phyloP scores from a whole-genome alignment of 2,329 filamentous ascomycete genomes.

The Juglanconis oblonga region DNA sequence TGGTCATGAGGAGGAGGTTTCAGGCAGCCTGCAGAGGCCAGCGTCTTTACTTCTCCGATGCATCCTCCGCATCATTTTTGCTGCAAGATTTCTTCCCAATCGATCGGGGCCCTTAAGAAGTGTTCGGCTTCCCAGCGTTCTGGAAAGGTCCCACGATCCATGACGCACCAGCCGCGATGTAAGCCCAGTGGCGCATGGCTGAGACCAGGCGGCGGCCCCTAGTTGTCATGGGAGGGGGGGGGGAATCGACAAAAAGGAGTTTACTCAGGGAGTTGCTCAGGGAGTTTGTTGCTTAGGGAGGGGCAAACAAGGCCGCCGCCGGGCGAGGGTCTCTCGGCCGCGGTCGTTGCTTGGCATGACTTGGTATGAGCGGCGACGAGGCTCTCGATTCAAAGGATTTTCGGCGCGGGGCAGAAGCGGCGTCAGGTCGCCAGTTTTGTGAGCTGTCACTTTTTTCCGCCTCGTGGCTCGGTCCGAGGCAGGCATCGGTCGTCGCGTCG shows the following conservation, averaged over 20 bases:
- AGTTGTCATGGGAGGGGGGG: background rate
- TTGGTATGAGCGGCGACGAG: background rate
- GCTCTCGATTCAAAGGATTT: background rate
- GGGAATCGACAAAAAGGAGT: background rate
- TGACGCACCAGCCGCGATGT: background rate
- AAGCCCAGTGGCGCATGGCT: background rate
- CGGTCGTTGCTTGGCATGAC: too few relatives aligned
- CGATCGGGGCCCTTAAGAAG: too few relatives aligned
- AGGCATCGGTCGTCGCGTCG: background rate
- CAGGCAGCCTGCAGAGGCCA: background rate
- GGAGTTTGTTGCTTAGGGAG: too few relatives aligned
- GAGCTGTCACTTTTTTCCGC: conserved; percentile 9
- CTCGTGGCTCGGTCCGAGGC: background rate
- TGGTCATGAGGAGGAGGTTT: background rate
- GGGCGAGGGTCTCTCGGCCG: background rate
- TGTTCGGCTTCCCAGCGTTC: too few relatives aligned
- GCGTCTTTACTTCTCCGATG: background rate
- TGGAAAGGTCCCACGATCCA: background rate
- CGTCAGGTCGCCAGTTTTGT: background rate
- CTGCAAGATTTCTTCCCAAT: too few relatives aligned
- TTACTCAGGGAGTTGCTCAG: too few relatives aligned
- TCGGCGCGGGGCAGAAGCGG: background rate
- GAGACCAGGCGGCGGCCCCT: background rate
- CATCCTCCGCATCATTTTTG: too few relatives aligned
- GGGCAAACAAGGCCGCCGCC: too few relatives aligned